Evolutionary conservation across 2,329 filamentous ascomycete species (phyloP), one percentile per base, ranked within the genome.

Genomic region (Diaporthe velutina): DNA sequence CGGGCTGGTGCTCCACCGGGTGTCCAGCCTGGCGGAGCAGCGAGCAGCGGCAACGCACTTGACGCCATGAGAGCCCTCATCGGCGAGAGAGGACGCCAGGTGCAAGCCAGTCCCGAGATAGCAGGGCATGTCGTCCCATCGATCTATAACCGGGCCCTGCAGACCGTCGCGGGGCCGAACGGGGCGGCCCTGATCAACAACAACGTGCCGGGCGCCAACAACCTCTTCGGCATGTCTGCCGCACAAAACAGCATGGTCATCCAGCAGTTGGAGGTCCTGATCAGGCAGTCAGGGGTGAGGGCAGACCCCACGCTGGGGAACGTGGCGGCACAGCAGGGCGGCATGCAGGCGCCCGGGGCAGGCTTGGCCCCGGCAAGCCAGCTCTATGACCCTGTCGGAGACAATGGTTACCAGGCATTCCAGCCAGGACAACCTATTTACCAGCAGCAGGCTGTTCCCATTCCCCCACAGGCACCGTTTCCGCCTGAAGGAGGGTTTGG

Each of bases 81-180:
- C 33, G 35, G 42, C 4, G 57, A 60, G 70, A 54, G 70, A 55
- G 57, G 45, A 22, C 38, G 35, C 42, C 70, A 72, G 33, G 10
- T 64, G 4, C 57, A 72, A 1, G 35, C n/a, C 15, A 64, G 64
- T 19, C 70, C 70, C 12, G 70, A 35, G 33, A 15, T 72, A 17
- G 58, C 70, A 45, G 70, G 70, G 28, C 70, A 61, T 4, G 70
- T 72, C 17, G 70, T 72, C 70, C 70, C 70, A 25, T 9, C 35
- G 12, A 61, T 58, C 25, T 72, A 64, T 7, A 50, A 38, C 57
- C 70, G 50, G 25, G 57, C 54, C 13, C 13, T 72, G 57, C 70
- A 72, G 57, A 30, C 35, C 17, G 50, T 72, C 7, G 70, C 70
- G 33, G 70, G 70, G 22, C 45, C 57, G 4, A 54, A 54, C 42